Base-by-base conservation (phyloP, 192 early-diverging fungal species). In the Entomortierella beljakovae region DNA sequence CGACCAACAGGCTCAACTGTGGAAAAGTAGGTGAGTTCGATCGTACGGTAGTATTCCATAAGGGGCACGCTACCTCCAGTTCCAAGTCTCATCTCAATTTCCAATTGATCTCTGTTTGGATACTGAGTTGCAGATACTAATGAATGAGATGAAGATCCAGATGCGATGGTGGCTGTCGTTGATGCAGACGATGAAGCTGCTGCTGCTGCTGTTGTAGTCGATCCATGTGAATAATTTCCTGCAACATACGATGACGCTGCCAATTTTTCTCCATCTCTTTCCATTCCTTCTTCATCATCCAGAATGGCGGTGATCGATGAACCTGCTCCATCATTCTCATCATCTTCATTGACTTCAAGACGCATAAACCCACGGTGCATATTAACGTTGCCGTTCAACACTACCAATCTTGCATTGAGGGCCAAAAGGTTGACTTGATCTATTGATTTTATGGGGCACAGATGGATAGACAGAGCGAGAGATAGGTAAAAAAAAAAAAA, bases 331-430 rank as follows among this genome's bases (percentile, higher is more conserved):
- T 49, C 51, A 23, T 16, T 13, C 2, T 63, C 73, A 0, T 79
- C 75, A 10, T 79, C 75, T 23, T 79, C 75, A n/a, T 79, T 48
- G 23, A 79, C 75, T 37, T 79, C 66, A 4, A 79, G 67, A 26
- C 75, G 66, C 75, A 79, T 79, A 40, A 79, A 79, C 46, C 75
- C 75, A 35, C 75, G 67, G 28, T 79, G 70, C 75, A 79, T 79
- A 26, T 79, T 79, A 20, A 79, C 75, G 34, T 57, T 53, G 6
- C 56, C 75, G 15, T 79, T 79, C 32, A 64, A 23, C 16, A 79
- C 23, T 26, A 35, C 49, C 6, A 79, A 50, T 29, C 68, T 79
- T 43, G 75, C 75, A 37, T 79, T 79, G n/a, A 53, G 38, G 13
- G 75, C 65, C 35, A 79, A 62, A 2, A 79, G 55, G 29, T 79